These are phyloP conservation scores for Ascochyta rabiei DNA, from an alignment of 2,329 filamentous ascomycete species.

Conservation along the genomic window DNA sequence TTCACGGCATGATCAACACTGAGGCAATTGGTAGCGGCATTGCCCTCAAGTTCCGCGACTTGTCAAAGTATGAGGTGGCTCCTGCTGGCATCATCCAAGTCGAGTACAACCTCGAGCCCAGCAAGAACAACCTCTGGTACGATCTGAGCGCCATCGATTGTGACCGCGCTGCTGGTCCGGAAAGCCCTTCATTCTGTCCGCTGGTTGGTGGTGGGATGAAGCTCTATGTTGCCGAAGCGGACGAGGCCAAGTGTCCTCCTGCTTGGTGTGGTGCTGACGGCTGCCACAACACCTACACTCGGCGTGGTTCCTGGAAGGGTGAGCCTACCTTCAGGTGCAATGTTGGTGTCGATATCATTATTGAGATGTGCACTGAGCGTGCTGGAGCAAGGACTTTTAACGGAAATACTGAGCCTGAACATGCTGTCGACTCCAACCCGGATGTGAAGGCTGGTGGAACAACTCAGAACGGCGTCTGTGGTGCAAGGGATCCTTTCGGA, in stretches of 20 bases:
- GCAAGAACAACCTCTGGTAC: constrained; percentile 24
- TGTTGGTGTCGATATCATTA: constrained; percentile 23
- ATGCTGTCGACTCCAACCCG: background rate
- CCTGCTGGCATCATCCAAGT: constrained; percentile 32
- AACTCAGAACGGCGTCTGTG: constrained; percentile 13
- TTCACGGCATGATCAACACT: constrained; percentile 21
- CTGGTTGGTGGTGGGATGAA: constrained; percentile 28
- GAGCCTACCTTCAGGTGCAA: constrained; percentile 28
- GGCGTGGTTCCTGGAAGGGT: constrained; percentile 19
- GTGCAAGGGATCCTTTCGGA: background rate
- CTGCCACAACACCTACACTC: constrained; percentile 24
- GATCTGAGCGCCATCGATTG: constrained; percentile 33
- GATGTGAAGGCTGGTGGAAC: background rate
- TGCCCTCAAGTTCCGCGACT: constrained; percentile 32
- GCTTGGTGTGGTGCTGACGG: constrained; percentile 16
- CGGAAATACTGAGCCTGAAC: background rate
- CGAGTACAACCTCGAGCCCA: constrained; percentile 27
- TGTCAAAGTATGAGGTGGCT: constrained; percentile 18
- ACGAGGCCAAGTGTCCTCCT: constrained; percentile 3
- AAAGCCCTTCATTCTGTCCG: constrained; percentile 26
- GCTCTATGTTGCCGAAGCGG: constrained; percentile 13
- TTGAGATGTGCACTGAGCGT: constrained; percentile 27
- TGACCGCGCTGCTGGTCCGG: background rate
- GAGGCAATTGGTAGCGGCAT: constrained; percentile 17
- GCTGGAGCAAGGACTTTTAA: constrained; percentile 14